Base-by-base conservation (phyloP, 2,329 filamentous ascomycete species). In the Aureobasidium sp. region DNA sequence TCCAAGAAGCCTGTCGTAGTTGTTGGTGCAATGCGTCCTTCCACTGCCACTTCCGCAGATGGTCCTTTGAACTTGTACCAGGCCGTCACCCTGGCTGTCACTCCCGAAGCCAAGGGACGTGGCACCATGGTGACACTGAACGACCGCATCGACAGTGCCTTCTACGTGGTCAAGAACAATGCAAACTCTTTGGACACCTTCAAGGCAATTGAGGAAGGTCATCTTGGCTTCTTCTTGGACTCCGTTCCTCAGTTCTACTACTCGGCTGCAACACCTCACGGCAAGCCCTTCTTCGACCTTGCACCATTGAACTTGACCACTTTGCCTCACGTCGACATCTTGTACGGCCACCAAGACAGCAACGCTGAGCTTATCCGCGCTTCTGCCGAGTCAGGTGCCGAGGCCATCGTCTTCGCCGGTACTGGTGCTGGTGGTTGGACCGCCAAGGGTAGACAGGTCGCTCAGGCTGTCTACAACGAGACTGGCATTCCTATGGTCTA, bases 151-250 rank as follows among this genome's bases (percentile, higher is more conserved):
- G 79, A 78, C 5, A 78, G 75, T 24, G 81, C 83, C 20, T 85
- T 80, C 67, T 87, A 82, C 72, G 82, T 76, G 4, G 82, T 82
- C 59, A 87, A 87, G 73, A 83, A 80, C 36, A 82, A 86, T 67
- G 83, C 84, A 55, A 87, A 87, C 72, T 77, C 80, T 1, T 75
- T 86, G 53, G 84, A 87, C 68, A 84, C 84, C 8, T 87, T 87
- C 77, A 81, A 79, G 68, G 78, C 80, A 1, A 74, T 74, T 15
- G 84, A 87, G 72, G 77, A 78, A 66, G 82, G 84, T 1, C 79
- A 79, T 64, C 75, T 87, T 0, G 85, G 85, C 39, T 76, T 78
- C 62, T 82, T 87, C 69, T 77, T 85, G 67, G 80, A 84, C 67
- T 77, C 84, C 63, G 75, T 79, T 41, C 83, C 84, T 0, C 79